A percentile compares a stretch with the other conserved stretches of the same genome.
Conservation (phyloP, 768 basidiomycete genomes). For the Trametes meyenii region DNA sequence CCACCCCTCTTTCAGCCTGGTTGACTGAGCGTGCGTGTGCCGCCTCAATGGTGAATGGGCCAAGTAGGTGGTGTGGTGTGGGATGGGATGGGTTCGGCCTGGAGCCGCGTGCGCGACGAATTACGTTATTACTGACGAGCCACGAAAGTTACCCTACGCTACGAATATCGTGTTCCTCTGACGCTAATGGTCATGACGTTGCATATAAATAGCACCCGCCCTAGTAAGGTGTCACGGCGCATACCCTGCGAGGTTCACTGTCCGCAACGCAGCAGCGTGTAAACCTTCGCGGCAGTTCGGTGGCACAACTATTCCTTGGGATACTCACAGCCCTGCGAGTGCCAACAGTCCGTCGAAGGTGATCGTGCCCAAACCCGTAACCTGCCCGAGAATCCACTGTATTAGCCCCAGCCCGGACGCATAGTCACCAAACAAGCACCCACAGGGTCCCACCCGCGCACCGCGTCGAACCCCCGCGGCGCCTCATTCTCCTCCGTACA, state of each 20-base stretch:
- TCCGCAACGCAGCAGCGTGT: too few relatives aligned
- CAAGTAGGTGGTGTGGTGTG: too few relatives aligned
- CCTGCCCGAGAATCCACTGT: neutral
- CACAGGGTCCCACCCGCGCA: slow-evolving; percentile 5
- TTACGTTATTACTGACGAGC: too few relatives aligned
- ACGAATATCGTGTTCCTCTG: neutral
- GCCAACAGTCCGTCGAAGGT: neutral
- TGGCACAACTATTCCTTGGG: too few relatives aligned
- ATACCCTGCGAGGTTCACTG: too few relatives aligned
- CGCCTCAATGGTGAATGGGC: too few relatives aligned
- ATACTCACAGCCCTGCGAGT: neutral
- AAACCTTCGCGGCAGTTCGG: too few relatives aligned
- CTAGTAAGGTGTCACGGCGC: too few relatives aligned
- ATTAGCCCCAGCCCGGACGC: neutral
- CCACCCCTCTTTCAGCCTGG: neutral
- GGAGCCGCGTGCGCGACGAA: too few relatives aligned
- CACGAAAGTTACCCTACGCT: neutral
- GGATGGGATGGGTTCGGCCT: too few relatives aligned
- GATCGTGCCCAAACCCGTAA: neutral
- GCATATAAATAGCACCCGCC: too few relatives aligned
- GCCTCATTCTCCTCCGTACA: neutral
- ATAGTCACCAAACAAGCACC: neutral
- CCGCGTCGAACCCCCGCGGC: slow-evolving; percentile 1
- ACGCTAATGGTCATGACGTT: too few relatives aligned
- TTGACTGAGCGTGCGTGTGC: slow-evolving; percentile 21